Conservation (phyloP, 2,329 filamentous ascomycete genomes). For the Phoma sp. region DNA sequence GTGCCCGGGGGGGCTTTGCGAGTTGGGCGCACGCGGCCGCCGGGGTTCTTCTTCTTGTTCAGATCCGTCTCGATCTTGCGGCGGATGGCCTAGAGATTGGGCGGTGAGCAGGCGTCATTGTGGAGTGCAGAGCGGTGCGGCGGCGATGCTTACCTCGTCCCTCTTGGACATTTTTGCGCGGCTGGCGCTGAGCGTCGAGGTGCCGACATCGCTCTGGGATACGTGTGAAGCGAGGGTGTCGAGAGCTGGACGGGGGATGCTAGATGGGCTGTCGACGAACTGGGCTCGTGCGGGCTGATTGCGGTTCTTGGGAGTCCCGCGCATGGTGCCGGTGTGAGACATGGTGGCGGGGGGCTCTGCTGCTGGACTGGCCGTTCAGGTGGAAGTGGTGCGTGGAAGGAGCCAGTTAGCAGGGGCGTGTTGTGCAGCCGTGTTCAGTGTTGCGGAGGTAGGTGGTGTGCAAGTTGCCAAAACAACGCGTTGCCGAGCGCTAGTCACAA, state of each 20-base stretch:
- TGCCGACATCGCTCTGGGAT: constrained; percentile 63
- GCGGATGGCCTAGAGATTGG: constrained; percentile 77
- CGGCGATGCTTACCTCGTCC: constrained; percentile 79
- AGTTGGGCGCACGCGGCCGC: constrained; percentile 78
- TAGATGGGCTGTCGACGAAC: constrained; percentile 70
- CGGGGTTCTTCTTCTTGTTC: constrained; percentile 91
- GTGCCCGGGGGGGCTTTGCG: constrained; percentile 96
- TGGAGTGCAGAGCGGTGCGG: neutral
- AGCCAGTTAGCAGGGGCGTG: constrained; percentile 4
- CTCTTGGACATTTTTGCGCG: constrained; percentile 95
- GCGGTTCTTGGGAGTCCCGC: constrained; percentile 73
- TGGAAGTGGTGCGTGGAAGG: constrained; percentile 7
- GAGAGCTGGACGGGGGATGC: constrained; percentile 74
- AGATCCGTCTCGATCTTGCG: constrained; percentile 96
- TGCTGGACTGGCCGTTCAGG: constrained; percentile 22
- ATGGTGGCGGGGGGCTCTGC: constrained; percentile 49
- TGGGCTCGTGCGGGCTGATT: constrained; percentile 51
- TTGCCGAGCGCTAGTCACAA: constrained; percentile 17
- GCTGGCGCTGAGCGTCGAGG: constrained; percentile 85
- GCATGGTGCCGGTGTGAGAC: constrained; percentile 69
- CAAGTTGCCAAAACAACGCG: constrained; percentile 10
- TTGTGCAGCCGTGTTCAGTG: constrained; percentile 7
- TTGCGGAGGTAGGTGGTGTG: constrained; percentile 1
- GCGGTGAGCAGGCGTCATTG: constrained; percentile 8
- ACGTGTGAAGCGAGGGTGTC: constrained; percentile 59